These are phyloP conservation scores for Spathaspora sp. DNA, from an alignment of 805 yeast genomes.

Conservation along the genomic window DNA sequence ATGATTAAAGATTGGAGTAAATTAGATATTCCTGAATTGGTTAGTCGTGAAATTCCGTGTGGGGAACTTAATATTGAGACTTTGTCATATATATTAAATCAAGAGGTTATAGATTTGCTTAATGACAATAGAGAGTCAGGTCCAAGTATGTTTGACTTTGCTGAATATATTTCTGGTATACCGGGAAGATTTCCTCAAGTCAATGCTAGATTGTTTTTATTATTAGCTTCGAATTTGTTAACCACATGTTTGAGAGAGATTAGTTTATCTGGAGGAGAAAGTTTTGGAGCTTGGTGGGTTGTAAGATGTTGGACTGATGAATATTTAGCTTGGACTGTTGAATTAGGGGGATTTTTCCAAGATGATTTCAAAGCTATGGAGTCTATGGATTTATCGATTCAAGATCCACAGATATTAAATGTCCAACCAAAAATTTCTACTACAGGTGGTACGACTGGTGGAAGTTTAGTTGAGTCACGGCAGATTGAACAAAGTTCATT, in stretches of 20 bases:
- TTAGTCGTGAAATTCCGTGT: constrained; percentile 52
- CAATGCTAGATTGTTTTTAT: constrained; percentile 53
- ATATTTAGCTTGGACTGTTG: constrained; percentile 64
- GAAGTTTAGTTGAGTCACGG: neutral
- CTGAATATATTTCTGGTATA: constrained; percentile 25
- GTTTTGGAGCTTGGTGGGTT: constrained; percentile 75
- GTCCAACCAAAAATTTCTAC: neutral
- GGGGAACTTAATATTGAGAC: constrained; percentile 26
- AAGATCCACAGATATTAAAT: neutral
- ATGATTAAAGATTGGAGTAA: constrained; percentile 61
- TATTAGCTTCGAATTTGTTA: constrained; percentile 50
- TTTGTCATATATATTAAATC: constrained; percentile 30
- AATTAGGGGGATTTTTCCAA: constrained; percentile 52
- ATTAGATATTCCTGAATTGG: constrained; percentile 45
- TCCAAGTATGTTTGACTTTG: constrained; percentile 4
- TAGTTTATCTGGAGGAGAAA: constrained; percentile 52
- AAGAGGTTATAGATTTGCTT: constrained; percentile 31
- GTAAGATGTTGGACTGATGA: constrained; percentile 75
- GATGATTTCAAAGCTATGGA: constrained; percentile 17
- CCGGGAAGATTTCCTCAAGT: constrained; percentile 47
- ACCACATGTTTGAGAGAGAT: constrained; percentile 62
- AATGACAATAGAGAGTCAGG: constrained; percentile 4
- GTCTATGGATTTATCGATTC: neutral
- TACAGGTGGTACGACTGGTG: neutral
- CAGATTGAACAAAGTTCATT: neutral